Conservation (phyloP, 257 asterid genomes). For the Solanum phureja region DNA sequence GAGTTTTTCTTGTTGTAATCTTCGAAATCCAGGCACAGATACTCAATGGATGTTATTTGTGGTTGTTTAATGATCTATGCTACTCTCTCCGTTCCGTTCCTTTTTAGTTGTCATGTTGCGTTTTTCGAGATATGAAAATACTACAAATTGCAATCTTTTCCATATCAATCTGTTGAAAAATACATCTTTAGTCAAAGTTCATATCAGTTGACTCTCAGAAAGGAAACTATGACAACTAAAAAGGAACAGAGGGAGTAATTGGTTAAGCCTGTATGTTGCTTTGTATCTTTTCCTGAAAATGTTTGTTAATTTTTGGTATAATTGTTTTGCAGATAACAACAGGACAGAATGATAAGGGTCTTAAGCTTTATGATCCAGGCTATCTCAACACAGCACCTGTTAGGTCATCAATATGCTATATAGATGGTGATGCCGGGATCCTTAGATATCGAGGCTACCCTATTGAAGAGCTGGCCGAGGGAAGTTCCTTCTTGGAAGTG, state of each 20-base stretch:
- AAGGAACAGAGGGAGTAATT: background rate
- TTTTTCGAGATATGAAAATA: background rate
- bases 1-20: background rate
- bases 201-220: background rate
- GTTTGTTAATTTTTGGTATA: slow-evolving; percentile 7
- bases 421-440: slow-evolving; percentile 96
- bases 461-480: slow-evolving; percentile 90
- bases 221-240: background rate
- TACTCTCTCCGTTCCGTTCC: background rate
- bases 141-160: no score
- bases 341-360: slow-evolving; percentile 78
- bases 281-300: background rate
- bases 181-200: background rate
- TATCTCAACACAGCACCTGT: slow-evolving; percentile 94
- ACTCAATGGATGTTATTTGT: background rate
- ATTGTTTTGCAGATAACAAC: slow-evolving; percentile 49
- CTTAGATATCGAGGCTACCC: slow-evolving; percentile 97
- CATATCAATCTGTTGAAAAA: background rate
- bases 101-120: background rate
- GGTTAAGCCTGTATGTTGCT: background rate
- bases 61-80: background rate
- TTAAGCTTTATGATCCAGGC: slow-evolving; percentile 95
- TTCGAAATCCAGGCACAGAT: background rate
- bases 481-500: slow-evolving; percentile 84
- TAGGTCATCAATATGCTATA: slow-evolving; percentile 79